Percentiles rank a stretch among this genome's conserved stretches.
phyloP scores from a whole-genome alignment of 2,329 filamentous ascomycete species.

The Fusarium globosum region DNA sequence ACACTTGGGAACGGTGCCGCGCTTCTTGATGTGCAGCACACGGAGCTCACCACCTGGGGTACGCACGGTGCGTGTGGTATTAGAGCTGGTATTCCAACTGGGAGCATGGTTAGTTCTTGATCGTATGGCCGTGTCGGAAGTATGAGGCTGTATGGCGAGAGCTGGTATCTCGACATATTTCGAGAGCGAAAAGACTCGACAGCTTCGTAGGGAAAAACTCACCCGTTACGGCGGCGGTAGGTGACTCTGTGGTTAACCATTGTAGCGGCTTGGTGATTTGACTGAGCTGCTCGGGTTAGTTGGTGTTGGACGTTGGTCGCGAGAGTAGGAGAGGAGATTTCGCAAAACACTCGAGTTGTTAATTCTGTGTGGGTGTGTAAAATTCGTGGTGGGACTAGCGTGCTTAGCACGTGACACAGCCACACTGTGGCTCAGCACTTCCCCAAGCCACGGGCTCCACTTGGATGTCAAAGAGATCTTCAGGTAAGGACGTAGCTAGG shows the following conservation, averaged over 20 bases:
- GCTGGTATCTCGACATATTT: constrained; percentile 10
- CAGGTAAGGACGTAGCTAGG: not conserved
- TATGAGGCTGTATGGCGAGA: constrained; percentile 6
- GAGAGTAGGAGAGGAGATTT: constrained; percentile 50
- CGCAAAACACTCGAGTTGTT: constrained; percentile 17
- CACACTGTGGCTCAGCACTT: not conserved
- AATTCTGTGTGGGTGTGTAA: constrained; percentile 17
- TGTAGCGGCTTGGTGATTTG: constrained; percentile 55
- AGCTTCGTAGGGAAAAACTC: constrained; percentile 57
- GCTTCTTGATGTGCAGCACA: constrained; percentile 99
- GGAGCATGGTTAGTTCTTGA: constrained; percentile 32
- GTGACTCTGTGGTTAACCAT: constrained; percentile 71
- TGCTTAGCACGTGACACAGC: not conserved
- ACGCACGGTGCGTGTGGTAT: constrained; percentile 96
- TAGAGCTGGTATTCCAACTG: constrained; percentile 98
- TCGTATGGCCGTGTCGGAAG: constrained; percentile 16
- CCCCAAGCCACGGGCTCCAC: not conserved
- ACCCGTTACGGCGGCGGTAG: constrained; percentile 84
- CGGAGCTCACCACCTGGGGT: constrained; percentile 96
- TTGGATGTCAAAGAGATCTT: not conserved
- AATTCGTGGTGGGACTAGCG: not conserved
- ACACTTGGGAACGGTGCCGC: constrained; percentile 97
- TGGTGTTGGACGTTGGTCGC: constrained; percentile 46
- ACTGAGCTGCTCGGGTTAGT: constrained; percentile 19
- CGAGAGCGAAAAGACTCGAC: constrained; percentile 20